phyloP scores from a whole-genome alignment of 306 rosid genomes.

The Vicia sativa region DNA sequence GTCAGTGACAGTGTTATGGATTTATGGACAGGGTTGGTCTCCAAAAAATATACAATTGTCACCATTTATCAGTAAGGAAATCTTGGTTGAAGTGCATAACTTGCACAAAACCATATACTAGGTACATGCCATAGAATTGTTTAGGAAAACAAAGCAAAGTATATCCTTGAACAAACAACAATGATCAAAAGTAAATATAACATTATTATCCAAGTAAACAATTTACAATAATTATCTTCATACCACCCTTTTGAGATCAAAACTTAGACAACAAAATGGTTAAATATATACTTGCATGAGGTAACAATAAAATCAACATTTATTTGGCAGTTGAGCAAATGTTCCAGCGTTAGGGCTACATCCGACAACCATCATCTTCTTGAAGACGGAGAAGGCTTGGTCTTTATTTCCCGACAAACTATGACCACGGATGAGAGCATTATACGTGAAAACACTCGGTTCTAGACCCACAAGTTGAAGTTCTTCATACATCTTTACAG shows the following conservation, averaged over 20 bases:
- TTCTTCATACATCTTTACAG: slow-evolving; percentile 74
- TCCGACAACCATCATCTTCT: slow-evolving; percentile 92
- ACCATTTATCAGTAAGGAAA: slow-evolving; percentile 31
- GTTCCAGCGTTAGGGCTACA: slow-evolving; percentile 78
- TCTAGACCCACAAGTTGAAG: slow-evolving; percentile 73
- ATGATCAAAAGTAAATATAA: slow-evolving; percentile 27
- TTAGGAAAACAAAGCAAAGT: slow-evolving; percentile 25
- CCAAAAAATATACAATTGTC: slow-evolving; percentile 16
- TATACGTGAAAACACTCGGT: slow-evolving; percentile 89
- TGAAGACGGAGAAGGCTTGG: slow-evolving; percentile 72
- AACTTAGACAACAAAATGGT: slow-evolving; percentile 15
- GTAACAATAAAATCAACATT: slow-evolving; percentile 44
- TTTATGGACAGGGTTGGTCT: slow-evolving; percentile 21
- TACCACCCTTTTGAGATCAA: slow-evolving; percentile 36
- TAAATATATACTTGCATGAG: slow-evolving; percentile 7
- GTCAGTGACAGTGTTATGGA: slow-evolving; percentile 16
- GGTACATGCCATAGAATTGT: slow-evolving; percentile 12
- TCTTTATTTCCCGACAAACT: slow-evolving; percentile 69
- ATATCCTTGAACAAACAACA: slow-evolving; percentile 25
- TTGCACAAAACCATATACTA: slow-evolving; percentile 10
- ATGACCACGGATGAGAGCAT: slow-evolving; percentile 91
- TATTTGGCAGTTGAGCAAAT: slow-evolving; percentile 84
- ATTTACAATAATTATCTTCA: slow-evolving; percentile 29
- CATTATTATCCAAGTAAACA: slow-evolving; percentile 19
- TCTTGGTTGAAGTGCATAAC: slow-evolving; percentile 23